phyloP scores from a whole-genome alignment of 2,329 filamentous ascomycete species.

The Diaporthe helianthi region DNA sequence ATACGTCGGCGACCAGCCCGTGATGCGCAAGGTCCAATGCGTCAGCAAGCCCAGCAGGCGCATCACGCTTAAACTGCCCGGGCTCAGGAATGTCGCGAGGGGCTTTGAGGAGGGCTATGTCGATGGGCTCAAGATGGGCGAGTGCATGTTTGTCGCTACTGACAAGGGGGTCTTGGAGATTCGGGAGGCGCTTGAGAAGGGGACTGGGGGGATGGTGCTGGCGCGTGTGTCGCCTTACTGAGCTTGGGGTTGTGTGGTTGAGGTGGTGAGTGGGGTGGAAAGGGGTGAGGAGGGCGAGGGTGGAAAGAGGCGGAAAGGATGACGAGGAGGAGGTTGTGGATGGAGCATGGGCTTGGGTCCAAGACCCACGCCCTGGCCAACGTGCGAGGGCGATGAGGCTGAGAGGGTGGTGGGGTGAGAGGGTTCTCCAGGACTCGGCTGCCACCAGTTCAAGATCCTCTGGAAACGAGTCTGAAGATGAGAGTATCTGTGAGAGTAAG shows the following conservation, averaged over 20 bases:
- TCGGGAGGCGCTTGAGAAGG: slow-evolving; percentile 81
- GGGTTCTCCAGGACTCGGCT: neutral
- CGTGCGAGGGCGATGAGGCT: neutral
- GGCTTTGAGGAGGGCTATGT: slow-evolving; percentile 75
- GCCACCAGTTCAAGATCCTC: no score
- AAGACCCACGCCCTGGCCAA: neutral
- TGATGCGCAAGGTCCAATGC: slow-evolving; percentile 70
- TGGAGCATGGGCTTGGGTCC: neutral
- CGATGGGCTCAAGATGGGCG: slow-evolving; percentile 78
- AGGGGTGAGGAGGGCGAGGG: neutral
- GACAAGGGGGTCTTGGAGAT: slow-evolving; percentile 80
- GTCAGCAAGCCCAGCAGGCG: slow-evolving; percentile 78
- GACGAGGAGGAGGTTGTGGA: no score
- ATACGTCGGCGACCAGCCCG: slow-evolving; percentile 85
- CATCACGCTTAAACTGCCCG: slow-evolving; percentile 68
- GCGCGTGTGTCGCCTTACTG: slow-evolving; percentile 65
- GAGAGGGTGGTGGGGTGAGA: neutral
- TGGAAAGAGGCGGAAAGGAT: neutral
- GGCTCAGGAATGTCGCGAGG: slow-evolving; percentile 70
- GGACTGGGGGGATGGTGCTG: slow-evolving; percentile 79
- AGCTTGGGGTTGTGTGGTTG: neutral
- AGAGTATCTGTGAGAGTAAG: neutral
- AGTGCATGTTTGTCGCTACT: slow-evolving; percentile 82
- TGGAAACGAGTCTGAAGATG: neutral
- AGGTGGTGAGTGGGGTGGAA: neutral